Base-by-base conservation (phyloP, 2,329 filamentous ascomycete species). In the Fusarium sp. region DNA sequence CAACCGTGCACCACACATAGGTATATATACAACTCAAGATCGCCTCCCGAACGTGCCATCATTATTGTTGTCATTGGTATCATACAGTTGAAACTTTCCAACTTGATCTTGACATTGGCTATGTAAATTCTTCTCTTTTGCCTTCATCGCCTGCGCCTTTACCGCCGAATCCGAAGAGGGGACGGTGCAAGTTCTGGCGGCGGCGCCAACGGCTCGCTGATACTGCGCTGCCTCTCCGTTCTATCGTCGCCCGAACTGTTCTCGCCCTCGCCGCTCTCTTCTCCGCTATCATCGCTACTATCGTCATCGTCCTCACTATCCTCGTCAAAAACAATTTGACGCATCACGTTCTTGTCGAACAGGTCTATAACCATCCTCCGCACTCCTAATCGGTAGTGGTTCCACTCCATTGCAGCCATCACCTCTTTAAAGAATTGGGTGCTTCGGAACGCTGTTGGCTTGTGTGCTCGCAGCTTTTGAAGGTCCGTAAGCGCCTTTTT, bases 351-450 rank as follows among this genome's bases (percentile, higher is more conserved):
- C 80, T 95, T 96, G 76, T 98, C 95, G 75, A 99, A 99, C 23
- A 99, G 82, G 77, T 98, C 96, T 63, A 98, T 90, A 37, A 97
- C 92, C 81, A 97, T 94, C 46, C 95, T 90, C 66, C 95, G 91
- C 28, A 97, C 92, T 2, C 91, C 91, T 4, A 99, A 86, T 23
- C 94, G 89, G 80, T 96, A 98, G 77, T 97, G 93, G 74, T 97
- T 95, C 71, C 89, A 90, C 79, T 98, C 94, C 62, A 99, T 85
- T 50, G 98, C 85, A 11, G 89, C 88, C 84, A 99, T 90, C 48
- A 96, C 90, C 76, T 94, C 93, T 71, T 90, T 90, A 82, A 98
- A 98, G 43, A 99, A 87, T 7, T 86, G 84, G 7, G 91, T 88
- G 74, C 92, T 91, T 39, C 87, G 87, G 77, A 99, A 98, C 1